These are phyloP conservation scores for Hypoxylon crocopeplum DNA, from an alignment of 495 filamentous ascomycete species.

Conservation along the genomic window DNA sequence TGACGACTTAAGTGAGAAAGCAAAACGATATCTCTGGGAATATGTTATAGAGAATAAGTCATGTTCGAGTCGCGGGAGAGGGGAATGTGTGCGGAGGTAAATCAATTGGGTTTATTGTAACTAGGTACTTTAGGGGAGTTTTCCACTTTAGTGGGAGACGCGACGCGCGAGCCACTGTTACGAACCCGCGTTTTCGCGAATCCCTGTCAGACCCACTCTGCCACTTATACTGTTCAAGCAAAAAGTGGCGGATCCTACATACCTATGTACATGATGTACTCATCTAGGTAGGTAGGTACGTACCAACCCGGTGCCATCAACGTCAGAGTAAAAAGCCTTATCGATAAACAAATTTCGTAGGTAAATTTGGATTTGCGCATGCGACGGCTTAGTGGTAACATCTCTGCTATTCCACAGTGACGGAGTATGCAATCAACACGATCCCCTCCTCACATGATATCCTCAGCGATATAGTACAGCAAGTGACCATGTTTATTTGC, in stretches of 20 bases:
- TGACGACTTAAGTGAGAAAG: not conserved
- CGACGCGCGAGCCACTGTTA: constrained; percentile 30
- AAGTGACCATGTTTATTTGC: constrained; percentile 49
- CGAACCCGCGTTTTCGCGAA: constrained; percentile 32
- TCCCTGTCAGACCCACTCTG: constrained; percentile 4
- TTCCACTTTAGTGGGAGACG: constrained; percentile 30
- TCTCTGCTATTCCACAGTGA: not conserved
- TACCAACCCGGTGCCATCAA: not conserved
- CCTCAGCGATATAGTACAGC: too few species aligned
- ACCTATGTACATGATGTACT: not conserved
- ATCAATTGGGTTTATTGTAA: constrained; percentile 1
- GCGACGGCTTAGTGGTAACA: constrained; percentile 14
- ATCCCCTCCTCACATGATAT: not conserved
- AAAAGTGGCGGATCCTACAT: too few species aligned
- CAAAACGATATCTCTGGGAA: constrained; percentile 5
- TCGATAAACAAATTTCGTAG: too few species aligned
- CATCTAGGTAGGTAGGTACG: too few species aligned
- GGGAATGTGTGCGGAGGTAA: constrained; percentile 9
- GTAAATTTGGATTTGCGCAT: constrained; percentile 5
- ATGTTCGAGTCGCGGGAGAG: constrained; percentile 14
- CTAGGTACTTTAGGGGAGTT: constrained; percentile 22
- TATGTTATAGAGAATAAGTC: constrained; percentile 20
- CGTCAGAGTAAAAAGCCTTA: not conserved
- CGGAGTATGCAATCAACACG: not conserved
- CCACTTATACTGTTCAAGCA: not conserved